Evolutionary conservation across 495 filamentous ascomycete species (phyloP).

Genomic region (Cladorrhinum samala): DNA sequence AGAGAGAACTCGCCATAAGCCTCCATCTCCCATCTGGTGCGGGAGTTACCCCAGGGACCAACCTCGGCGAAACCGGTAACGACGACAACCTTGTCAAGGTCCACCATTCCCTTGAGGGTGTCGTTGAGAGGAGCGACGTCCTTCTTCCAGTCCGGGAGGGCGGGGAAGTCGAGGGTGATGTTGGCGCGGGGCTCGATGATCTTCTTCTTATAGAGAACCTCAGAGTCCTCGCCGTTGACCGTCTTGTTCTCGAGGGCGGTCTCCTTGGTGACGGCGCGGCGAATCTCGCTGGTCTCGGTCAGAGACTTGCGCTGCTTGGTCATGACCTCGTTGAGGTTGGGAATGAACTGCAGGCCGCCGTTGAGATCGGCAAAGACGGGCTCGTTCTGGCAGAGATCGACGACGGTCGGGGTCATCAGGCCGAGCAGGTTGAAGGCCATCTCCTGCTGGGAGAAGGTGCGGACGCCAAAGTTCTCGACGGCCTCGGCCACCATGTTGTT

Average conservation of each 20-base stretch:
- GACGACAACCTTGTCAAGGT: conserved; percentile 95
- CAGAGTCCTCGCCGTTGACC: conserved; percentile 88
- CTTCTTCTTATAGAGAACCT: conserved; percentile 89
- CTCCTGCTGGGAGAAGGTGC: conserved; percentile 97
- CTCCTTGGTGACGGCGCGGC: conserved; percentile 89
- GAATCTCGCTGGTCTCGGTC: conserved; percentile 89
- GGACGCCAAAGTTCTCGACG: conserved; percentile 90
- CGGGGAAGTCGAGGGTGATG: conserved; percentile 92
- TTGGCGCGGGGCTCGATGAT: conserved; percentile 91
- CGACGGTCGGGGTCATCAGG: conserved; percentile 89
- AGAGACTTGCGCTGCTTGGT: conserved; percentile 81
- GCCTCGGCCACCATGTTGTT: conserved; percentile 98
- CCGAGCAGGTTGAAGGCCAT: conserved; percentile 99
- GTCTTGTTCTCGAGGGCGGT: conserved; percentile 96
- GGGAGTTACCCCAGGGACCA: conserved; percentile 95
- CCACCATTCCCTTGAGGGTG: conserved; percentile 92
- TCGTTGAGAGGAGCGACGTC: conserved; percentile 84
- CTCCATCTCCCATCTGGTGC: conserved; percentile 99
- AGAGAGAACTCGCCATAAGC: conserved; percentile 93
- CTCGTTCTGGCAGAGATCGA: conserved; percentile 91
- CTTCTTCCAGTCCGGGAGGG: conserved; percentile 81
- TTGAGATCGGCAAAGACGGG: conserved; percentile 97
- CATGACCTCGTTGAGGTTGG: conserved; percentile 93
- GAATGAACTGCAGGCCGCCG: conserved; percentile 94
- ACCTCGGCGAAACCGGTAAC: conserved; percentile 96